Conservation (phyloP, 768 basidiomycete species). For the button mushroom (Agaricus bisporus) region DNA sequence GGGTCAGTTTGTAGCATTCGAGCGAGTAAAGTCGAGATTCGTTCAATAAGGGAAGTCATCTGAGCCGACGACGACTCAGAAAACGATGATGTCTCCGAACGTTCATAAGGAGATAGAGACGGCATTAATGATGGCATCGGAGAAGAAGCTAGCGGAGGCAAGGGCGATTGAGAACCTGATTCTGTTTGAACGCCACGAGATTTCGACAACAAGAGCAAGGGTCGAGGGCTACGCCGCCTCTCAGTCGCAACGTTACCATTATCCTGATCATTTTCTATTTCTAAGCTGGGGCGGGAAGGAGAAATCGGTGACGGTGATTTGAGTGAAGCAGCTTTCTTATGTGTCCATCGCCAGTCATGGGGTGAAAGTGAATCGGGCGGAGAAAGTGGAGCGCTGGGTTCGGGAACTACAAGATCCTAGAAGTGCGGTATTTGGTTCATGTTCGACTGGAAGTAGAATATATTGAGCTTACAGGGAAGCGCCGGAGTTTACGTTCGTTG, state of each 20-base stretch:
- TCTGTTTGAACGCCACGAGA: slow-evolving; percentile 73
- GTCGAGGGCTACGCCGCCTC: slow-evolving; percentile 31
- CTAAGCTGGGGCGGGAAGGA: slow-evolving; percentile 33
- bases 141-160: slow-evolving; percentile 25
- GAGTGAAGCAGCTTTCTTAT: slow-evolving; percentile 14
- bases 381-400: slow-evolving; percentile 38
- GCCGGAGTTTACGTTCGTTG: slow-evolving; percentile 6
- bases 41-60: slow-evolving; percentile 54
- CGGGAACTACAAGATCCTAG: slow-evolving; percentile 39
- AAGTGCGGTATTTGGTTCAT: background rate
- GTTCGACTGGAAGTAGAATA: background rate
- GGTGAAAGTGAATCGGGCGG: slow-evolving; percentile 29
- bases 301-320: slow-evolving; percentile 22
- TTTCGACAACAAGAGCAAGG: slow-evolving; percentile 49
- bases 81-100: slow-evolving; percentile 73
- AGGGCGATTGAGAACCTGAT: slow-evolving; percentile 13
- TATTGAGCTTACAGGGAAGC: background rate
- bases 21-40: slow-evolving; percentile 48
- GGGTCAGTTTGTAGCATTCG: slow-evolving; percentile 75
- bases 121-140: slow-evolving; percentile 31
- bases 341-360: slow-evolving; percentile 26
- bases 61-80: slow-evolving; percentile 48
- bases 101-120: slow-evolving; percentile 43
- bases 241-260: slow-evolving; percentile 23
- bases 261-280: slow-evolving; percentile 37